These are phyloP conservation scores for Cucumis variabilis DNA, from an alignment of 331 rosid species.

Conservation along the genomic window DNA sequence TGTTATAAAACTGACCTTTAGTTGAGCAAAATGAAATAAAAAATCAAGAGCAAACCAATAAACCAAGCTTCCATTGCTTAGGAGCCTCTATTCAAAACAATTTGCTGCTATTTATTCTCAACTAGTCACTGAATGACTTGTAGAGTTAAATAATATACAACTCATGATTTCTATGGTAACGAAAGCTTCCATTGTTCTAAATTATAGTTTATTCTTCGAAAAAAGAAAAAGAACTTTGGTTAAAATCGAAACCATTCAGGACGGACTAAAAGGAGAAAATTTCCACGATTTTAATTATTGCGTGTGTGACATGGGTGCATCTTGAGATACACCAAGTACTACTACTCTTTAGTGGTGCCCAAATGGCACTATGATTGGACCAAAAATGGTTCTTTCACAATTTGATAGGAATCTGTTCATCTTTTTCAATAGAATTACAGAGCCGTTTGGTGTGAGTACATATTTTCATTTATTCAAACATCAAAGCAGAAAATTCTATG, in stretches of 20 bases:
- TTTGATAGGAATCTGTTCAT: conserved; percentile 12
- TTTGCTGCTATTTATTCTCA: not conserved
- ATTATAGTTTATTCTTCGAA: not conserved
- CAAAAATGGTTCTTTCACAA: conserved; percentile 34
- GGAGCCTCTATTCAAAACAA: not conserved
- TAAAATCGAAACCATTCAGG: not conserved
- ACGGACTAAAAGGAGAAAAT: not conserved
- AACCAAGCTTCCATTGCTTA: not conserved
- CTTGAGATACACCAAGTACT: too few relatives aligned
- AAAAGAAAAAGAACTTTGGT: not conserved
- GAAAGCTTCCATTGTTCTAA: not conserved
- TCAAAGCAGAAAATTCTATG: not conserved
- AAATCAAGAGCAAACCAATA: not conserved
- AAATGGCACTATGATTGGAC: conserved; percentile 63
- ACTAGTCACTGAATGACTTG: conserved; percentile 22
- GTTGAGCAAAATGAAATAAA: not conserved
- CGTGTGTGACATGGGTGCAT: too few relatives aligned
- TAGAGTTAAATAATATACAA: not conserved
- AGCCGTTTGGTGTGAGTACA: conserved; percentile 54
- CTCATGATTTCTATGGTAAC: not conserved
- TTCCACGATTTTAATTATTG: too few relatives aligned
- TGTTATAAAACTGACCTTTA: not conserved
- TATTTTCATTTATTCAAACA: not conserved
- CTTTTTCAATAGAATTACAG: not conserved
- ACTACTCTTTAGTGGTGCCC: conserved; percentile 34